These are phyloP conservation scores for Penicillium psychrosexuale DNA, from an alignment of 2,329 filamentous ascomycete genomes.

Conservation along the genomic window DNA sequence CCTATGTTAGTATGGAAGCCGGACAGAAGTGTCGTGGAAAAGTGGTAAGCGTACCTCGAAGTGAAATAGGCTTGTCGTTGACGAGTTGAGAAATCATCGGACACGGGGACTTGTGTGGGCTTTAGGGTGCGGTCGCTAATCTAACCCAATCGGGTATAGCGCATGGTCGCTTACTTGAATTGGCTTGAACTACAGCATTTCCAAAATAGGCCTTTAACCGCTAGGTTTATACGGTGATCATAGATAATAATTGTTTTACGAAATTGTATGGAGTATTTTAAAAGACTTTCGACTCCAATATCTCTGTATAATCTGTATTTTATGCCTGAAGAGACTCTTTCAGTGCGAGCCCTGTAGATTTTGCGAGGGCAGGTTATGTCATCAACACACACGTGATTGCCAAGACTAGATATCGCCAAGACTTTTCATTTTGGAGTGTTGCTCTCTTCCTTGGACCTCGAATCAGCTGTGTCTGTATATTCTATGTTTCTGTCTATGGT, in stretches of 20 bases:
- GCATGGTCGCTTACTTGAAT: slow-evolving; percentile 17
- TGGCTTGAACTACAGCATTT: slow-evolving; percentile 1
- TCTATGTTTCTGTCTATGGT: not conserved
- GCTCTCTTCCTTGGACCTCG: not conserved
- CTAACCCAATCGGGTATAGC: slow-evolving; percentile 41
- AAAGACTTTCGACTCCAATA: not conserved
- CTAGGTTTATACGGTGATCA: not conserved
- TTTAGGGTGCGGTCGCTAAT: slow-evolving; percentile 48
- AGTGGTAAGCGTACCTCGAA: slow-evolving; percentile 42
- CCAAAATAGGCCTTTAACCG: not conserved
- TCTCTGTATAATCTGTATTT: not conserved
- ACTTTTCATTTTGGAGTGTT: not conserved
- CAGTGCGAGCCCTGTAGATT: slow-evolving; percentile 1
- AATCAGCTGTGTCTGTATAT: not conserved
- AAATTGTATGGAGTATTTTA: not conserved
- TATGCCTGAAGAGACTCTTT: not conserved
- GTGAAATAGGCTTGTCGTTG: slow-evolving; percentile 45
- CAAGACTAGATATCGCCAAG: not conserved
- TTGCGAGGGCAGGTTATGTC: slow-evolving; percentile 3
- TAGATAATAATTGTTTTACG: not conserved
- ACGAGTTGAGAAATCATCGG: slow-evolving; percentile 42
- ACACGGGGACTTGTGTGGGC: slow-evolving; percentile 43
- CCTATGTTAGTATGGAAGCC: slow-evolving; percentile 36
- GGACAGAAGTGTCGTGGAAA: slow-evolving; percentile 28
- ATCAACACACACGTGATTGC: not conserved